Conservation (phyloP, 2,329 filamentous ascomycete species). For the Scedosporium dehoogii region DNA sequence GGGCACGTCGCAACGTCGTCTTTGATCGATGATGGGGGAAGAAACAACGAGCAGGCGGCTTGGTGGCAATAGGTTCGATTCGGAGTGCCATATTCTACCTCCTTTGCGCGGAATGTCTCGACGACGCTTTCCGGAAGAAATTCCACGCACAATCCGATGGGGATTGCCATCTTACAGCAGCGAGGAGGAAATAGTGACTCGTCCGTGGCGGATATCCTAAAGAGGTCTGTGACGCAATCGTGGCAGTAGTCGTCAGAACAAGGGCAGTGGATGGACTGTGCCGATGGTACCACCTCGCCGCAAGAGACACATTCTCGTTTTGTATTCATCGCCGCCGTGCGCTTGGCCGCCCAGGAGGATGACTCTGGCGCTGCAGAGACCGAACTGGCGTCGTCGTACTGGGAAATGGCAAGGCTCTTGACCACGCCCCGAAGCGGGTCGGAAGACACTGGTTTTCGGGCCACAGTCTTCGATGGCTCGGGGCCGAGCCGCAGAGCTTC, state of each 20-base stretch:
- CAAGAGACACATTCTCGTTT: neutral
- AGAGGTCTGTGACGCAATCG: conserved; percentile 33
- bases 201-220: conserved; percentile 32
- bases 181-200: conserved; percentile 44
- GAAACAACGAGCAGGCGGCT: conserved; percentile 33
- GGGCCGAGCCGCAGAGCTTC: neutral
- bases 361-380: neutral
- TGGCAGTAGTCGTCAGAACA: conserved; percentile 41
- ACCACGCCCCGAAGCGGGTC: neutral
- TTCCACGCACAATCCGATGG: conserved; percentile 19
- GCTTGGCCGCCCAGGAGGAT: neutral
- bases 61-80: conserved; percentile 42
- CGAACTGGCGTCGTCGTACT: neutral
- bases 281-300: neutral
- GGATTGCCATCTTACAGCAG: conserved; percentile 35
- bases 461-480: neutral
- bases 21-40: conserved; percentile 22
- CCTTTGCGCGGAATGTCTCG: conserved; percentile 29
- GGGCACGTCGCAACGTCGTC: conserved; percentile 28
- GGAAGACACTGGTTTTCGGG: neutral
- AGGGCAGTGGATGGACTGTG: conserved; percentile 9
- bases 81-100: conserved; percentile 34
- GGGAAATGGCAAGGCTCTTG: neutral
- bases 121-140: conserved; percentile 27
- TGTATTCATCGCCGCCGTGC: neutral